phyloP scores from a whole-genome alignment of 306 rosid genomes.

The Potentilla sterilis region DNA sequence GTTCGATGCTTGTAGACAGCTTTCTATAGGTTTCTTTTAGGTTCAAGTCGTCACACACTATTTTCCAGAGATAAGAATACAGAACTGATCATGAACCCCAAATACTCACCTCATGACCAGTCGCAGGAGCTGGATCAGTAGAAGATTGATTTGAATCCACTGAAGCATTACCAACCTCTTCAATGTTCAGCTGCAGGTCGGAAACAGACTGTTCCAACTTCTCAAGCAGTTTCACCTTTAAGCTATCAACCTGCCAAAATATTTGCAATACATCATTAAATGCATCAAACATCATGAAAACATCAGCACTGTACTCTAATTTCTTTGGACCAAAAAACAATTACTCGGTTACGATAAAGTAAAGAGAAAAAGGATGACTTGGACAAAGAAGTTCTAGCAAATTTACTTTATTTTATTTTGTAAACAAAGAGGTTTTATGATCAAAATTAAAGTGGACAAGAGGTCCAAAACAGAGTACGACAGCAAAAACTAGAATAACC shows the following conservation, averaged over 20 bases:
- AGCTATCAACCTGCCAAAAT: slow-evolving; percentile 71
- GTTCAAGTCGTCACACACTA: slow-evolving; percentile 11
- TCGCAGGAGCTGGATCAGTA: slow-evolving; percentile 35
- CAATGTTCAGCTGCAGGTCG: slow-evolving; percentile 62
- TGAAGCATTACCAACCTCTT: slow-evolving; percentile 47
- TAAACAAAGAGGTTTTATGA: background rate
- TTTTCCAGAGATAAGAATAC: slow-evolving; percentile 17
- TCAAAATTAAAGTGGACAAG: background rate
- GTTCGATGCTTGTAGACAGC: background rate
- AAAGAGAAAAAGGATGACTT: background rate
- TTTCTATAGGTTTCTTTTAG: background rate
- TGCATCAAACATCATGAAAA: background rate
- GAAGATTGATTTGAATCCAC: slow-evolving; percentile 36
- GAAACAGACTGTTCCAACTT: slow-evolving; percentile 74
- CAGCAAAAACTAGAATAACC: background rate
- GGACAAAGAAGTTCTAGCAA: slow-evolving; percentile 7
- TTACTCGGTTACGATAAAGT: background rate
- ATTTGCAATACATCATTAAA: slow-evolving; percentile 30
- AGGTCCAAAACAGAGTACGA: background rate
- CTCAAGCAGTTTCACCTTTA: slow-evolving; percentile 73
- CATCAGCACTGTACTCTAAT: background rate
- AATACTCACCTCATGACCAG: slow-evolving; percentile 66
- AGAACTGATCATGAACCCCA: slow-evolving; percentile 21
- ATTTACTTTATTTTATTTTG: background rate
- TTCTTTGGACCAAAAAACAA: background rate